These are phyloP conservation scores for Populus pruinosa DNA, from an alignment of 345 rosid species.

Conservation along the genomic window DNA sequence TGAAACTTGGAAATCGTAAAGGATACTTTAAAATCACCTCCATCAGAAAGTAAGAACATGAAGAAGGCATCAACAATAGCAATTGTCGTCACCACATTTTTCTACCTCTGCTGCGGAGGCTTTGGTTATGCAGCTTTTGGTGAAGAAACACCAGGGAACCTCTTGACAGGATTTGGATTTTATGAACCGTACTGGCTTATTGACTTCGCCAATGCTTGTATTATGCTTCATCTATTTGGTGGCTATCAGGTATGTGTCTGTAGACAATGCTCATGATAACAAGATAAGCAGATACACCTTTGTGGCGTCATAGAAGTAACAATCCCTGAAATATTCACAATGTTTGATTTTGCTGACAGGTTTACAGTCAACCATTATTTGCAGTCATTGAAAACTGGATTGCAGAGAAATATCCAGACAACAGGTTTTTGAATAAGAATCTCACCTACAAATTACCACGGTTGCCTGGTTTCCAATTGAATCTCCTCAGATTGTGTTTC, in stretches of 20 bases:
- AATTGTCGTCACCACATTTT: constrained; percentile 26
- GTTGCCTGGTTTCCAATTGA: constrained; percentile 29
- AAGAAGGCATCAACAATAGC: constrained; percentile 42
- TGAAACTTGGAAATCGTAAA: constrained; percentile 2
- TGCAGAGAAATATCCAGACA: constrained; percentile 39
- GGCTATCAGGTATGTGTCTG: constrained; percentile 21
- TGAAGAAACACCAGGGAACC: constrained; percentile 46
- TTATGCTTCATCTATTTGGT: constrained; percentile 47
- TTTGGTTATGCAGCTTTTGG: constrained; percentile 59
- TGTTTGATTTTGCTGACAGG: constrained; percentile 22
- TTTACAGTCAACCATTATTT: constrained; percentile 53
- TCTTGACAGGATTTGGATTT: constrained; percentile 51
- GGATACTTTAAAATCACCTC: constrained; percentile 36
- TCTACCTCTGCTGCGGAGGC: constrained; percentile 43
- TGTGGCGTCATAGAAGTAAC: not conserved
- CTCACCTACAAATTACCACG: constrained; percentile 36
- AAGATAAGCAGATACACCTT: not conserved
- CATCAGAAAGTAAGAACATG: constrained; percentile 44
- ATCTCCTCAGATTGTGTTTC: constrained; percentile 40
- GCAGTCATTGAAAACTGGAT: constrained; percentile 43
- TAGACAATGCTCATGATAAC: not conserved
- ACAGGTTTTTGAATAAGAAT: constrained; percentile 25
- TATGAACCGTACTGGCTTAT: constrained; percentile 52
- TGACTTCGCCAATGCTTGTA: constrained; percentile 47
- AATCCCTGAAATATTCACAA: not conserved